Percentiles rank a stretch among this genome's conserved stretches.
These are phyloP conservation scores for Parasarocladium wereldwijsianum DNA, from an alignment of 2,329 filamentous ascomycete genomes.

Conservation along the genomic window DNA sequence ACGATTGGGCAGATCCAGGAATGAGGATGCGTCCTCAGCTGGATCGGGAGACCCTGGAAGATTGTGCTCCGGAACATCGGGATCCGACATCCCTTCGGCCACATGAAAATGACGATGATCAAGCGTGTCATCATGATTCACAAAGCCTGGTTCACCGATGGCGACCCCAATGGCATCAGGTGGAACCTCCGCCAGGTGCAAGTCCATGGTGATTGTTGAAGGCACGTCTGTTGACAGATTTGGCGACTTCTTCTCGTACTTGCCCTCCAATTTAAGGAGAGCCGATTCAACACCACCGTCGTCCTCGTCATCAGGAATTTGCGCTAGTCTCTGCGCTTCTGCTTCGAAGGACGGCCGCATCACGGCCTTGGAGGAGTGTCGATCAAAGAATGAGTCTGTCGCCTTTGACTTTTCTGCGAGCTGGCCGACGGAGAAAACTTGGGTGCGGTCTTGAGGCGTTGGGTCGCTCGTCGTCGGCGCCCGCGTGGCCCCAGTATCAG, in stretches of 20 bases:
- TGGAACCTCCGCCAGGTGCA: constrained; percentile 4
- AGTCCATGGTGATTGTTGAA: constrained; percentile 8
- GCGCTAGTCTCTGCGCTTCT: constrained; percentile 73
- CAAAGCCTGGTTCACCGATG: constrained; percentile 12
- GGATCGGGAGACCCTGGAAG: constrained; percentile 1
- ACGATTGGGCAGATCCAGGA: constrained; percentile 11
- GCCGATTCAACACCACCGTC: constrained; percentile 90
- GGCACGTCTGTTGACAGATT: constrained; percentile 23
- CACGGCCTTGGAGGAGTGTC: constrained; percentile 44
- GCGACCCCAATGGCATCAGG: constrained; percentile 6
- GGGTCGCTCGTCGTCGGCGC: constrained; percentile 3
- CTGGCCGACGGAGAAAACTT: constrained; percentile 43
- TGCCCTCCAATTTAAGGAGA: constrained; percentile 81
- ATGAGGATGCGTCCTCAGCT: constrained; percentile 1
- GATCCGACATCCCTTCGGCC: constrained; percentile 23
- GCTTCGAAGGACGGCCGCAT: constrained; percentile 72
- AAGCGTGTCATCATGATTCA: constrained; percentile 24
- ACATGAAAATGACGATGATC: constrained; percentile 31
- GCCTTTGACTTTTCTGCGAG: constrained; percentile 36
- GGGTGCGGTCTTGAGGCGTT: constrained; percentile 17
- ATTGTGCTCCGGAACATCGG: constrained; percentile 8
- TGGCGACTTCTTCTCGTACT: constrained; percentile 44
- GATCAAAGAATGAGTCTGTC: constrained; percentile 41
- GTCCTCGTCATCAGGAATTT: constrained; percentile 67
- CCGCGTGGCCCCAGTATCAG: constrained; percentile 7